Evolutionary conservation across 768 basidiomycete genomes (phyloP), one percentile per base, ranked within the genome.

Genomic region (Leccinum arenicola): DNA sequence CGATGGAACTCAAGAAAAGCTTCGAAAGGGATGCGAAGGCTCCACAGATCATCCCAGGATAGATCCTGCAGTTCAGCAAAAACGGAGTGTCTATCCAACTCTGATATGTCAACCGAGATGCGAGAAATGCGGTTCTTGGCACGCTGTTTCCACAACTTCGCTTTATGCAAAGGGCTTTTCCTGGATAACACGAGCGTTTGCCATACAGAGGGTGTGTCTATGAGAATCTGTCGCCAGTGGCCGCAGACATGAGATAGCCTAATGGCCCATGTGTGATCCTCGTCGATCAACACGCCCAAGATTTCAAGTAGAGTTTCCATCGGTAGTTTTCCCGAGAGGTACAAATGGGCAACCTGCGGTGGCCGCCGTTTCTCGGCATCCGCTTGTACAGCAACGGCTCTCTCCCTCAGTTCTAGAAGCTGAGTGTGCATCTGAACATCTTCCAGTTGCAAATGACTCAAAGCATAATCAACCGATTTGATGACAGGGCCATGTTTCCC

Each of bases 221-320:
- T 70, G 3, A 83, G 77, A 33, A 86, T 74, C 25, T 66, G 66
- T 43, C 87, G 79, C 91, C 91, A 93, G 62, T 80, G 78, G 33
- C 71, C 77, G 67, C 83, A 89, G 45, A 92, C 83, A 47, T 79
- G 81, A 11, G 84, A 78, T 2, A 91, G 64, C 3, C 61, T 60
- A 19, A 90, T 64, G 12, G 84, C 76, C 11, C 71, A 71, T 0
- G 72, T 67, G 50, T 76, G 73, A 50, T 87, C 78, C 4, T 76
- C 72, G 3, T 68, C 70, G 15, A 83, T 66, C 4, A 83, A 67
- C 10, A 77, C 48, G 17, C 66, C 61, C 52, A 88, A 87, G 15
- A 93, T 82, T 55, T 78, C 77, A 6, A 72, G 71, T 43, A 89
- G 77, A 10, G 91, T 75, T 70, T 93, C 91, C 21, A 86, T 77